Conservation (phyloP, 306 rosid species). For the Dalbergia cultrata region DNA sequence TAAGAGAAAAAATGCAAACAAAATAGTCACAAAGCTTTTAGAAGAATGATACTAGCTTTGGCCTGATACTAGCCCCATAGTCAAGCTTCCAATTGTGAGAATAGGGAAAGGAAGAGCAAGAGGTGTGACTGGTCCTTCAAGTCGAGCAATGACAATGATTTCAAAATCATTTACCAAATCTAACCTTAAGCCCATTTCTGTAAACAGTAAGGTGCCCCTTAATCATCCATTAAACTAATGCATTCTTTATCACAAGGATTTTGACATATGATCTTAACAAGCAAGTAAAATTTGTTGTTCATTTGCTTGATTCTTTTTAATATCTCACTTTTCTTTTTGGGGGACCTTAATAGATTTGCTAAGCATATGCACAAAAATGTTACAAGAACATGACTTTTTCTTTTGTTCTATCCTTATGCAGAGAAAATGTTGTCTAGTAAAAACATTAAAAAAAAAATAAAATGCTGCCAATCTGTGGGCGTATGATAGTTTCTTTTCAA, state of each 20-base stretch:
- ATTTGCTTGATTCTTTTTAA: slow-evolving; percentile 13
- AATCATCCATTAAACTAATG: slow-evolving; percentile 35
- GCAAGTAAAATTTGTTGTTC: slow-evolving; percentile 9
- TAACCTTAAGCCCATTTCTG: slow-evolving; percentile 25
- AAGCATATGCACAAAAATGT: slow-evolving; percentile 19
- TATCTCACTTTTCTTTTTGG: slow-evolving; percentile 25
- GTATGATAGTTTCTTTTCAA: background rate
- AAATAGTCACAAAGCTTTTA: too few relatives aligned
- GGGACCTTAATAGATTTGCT: slow-evolving; percentile 45
- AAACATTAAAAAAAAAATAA: background rate
- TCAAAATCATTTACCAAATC: slow-evolving; percentile 37
- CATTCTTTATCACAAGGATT: slow-evolving; percentile 15
- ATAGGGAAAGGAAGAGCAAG: too few relatives aligned
- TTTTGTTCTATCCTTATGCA: slow-evolving; percentile 3
- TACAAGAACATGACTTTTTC: background rate
- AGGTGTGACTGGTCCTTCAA: background rate
- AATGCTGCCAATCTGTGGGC: slow-evolving; percentile 46
- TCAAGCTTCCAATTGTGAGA: too few relatives aligned
- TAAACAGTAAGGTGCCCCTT: background rate
- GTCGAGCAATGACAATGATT: slow-evolving; percentile 29
- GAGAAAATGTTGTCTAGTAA: background rate
- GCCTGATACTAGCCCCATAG: too few relatives aligned
- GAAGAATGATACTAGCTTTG: too few relatives aligned
- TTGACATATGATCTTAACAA: slow-evolving; percentile 38
- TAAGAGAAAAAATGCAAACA: too few relatives aligned